Percentiles rank a stretch among this genome's conserved stretches.
Evolutionary conservation across 768 basidiomycete genomes (phyloP).

Genomic region (Mycena albidolilacea): DNA sequence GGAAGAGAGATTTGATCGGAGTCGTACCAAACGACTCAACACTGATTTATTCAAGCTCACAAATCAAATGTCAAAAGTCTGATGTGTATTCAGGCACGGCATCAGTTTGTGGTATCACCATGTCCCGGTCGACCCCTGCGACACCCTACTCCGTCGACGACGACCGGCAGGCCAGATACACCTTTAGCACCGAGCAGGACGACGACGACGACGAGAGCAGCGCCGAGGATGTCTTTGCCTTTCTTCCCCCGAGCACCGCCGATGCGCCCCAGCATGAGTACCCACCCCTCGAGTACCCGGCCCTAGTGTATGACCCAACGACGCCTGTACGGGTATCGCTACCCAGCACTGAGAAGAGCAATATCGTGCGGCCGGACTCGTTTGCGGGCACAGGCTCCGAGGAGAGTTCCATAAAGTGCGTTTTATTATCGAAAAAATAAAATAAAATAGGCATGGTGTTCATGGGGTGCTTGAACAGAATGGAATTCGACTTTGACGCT

Average conservation of each 20-base stretch:
- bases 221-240: slow-evolving; percentile 91
- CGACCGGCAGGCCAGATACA: slow-evolving; percentile 50
- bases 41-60: no score
- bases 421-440: slow-evolving; percentile 34
- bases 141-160: slow-evolving; percentile 42
- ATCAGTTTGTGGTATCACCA: slow-evolving; percentile 27
- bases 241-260: slow-evolving; percentile 86
- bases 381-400: slow-evolving; percentile 43
- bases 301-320: slow-evolving; percentile 43
- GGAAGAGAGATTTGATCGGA: no score
- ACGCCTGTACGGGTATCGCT: slow-evolving; percentile 37
- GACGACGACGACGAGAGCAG: slow-evolving; percentile 84
- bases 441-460: slow-evolving; percentile 2
- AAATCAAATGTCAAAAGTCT: no score
- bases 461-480: slow-evolving; percentile 57
- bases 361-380: slow-evolving; percentile 31
- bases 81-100: neutral
- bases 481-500: slow-evolving; percentile 89
- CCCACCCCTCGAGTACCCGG: slow-evolving; percentile 45
- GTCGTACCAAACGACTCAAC: no score
- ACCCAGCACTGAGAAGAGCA: slow-evolving; percentile 39
- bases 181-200: slow-evolving; percentile 62
- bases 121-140: slow-evolving; percentile 39
- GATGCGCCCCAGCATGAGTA: slow-evolving; percentile 55
- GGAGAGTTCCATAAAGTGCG: slow-evolving; percentile 72